Evolutionary conservation across 345 rosid species (phyloP), one percentile per base, ranked within the genome.

Genomic region (Lepidium aucheri): DNA sequence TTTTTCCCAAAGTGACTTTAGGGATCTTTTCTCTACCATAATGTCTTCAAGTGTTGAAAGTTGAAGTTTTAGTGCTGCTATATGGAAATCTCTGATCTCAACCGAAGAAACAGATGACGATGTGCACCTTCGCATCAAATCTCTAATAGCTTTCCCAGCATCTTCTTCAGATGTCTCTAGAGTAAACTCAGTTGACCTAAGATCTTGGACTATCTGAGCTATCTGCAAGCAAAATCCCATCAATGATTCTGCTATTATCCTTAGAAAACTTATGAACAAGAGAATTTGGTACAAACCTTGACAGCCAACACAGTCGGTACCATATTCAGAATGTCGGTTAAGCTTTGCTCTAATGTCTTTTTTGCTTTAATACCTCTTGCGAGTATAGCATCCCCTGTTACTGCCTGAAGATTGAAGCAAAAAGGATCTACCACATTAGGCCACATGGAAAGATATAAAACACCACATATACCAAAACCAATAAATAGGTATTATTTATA

Each of bases 101-200:
- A 75, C 90, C 3, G 44, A 13, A 38, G 78, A 72, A 46, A 72
- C 83, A 35, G 84, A 79, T 5, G 59, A 74, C 24, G 82, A 60
- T 69, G 80, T 54, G 52, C 69, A 77, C 13, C 20, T 70, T 50
- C 28, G 75, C 65, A 93, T 75, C 83, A 89, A 72, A 40, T 80
- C 87, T n/a, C 52, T 74, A 14, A 93, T 8, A 43, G 73, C 78
- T 74, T 80, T 88, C 58, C 96, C 97, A 20, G 87, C 97, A 41
- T 83, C 94, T 67, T 84, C 91, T 32, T 88, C 96, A 26, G 79
- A 77, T 30, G 78, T 16, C 10, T 86, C 97, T 75, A 88, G 73
- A 60, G 62, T 8, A 72, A 93, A 79, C 7, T 38, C 77, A 18
- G 86, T 82, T 67, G 78, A 78, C 43, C 65, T 78, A 30, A 88